Conservation (phyloP, 169 alveolate genomes). For the Plasmodium knowlesi region DNA sequence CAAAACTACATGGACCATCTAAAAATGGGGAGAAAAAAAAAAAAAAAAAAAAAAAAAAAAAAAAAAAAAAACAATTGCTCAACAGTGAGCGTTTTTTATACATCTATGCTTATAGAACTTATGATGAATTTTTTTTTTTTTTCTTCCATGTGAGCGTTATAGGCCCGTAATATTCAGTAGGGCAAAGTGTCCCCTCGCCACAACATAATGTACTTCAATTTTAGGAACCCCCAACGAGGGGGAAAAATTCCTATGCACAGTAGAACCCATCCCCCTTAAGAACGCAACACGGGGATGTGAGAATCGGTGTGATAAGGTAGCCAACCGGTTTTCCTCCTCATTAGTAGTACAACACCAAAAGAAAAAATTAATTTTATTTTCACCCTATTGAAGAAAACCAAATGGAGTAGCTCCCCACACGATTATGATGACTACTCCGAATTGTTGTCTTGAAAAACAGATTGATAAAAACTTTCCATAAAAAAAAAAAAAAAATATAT, state of each 20-base stretch:
- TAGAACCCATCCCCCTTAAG: background rate
- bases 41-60: no score
- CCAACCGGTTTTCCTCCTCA: background rate
- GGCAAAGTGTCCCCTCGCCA: background rate
- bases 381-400: background rate
- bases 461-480: background rate
- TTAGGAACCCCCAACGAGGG: background rate
- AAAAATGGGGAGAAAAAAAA: background rate
- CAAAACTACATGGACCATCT: background rate
- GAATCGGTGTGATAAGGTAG: background rate
- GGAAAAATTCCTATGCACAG: no score
- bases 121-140: no score
- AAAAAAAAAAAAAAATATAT: background rate
- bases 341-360: background rate
- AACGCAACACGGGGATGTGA: background rate
- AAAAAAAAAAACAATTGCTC: background rate
- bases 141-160: background rate
- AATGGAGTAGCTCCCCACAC: background rate
- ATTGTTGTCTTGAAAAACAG: background rate
- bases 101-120: background rate
- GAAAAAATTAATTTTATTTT: background rate
- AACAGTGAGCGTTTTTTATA: background rate
- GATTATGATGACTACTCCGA: background rate
- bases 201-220: background rate
- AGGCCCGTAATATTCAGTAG: background rate